phyloP scores from a whole-genome alignment of 2,329 filamentous ascomycete genomes.

The Aspergillus sp. region DNA sequence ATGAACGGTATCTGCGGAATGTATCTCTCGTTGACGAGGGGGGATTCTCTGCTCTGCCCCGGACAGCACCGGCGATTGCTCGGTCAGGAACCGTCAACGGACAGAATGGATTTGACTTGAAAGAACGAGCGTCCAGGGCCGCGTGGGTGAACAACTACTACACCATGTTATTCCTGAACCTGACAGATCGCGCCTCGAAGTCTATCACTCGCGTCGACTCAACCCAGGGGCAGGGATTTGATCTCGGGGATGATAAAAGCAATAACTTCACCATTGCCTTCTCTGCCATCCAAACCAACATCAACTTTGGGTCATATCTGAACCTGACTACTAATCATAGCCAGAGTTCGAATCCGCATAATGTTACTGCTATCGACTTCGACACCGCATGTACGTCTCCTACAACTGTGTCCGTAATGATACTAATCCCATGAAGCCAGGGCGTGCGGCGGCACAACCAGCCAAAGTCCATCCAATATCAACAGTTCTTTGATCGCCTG shows the following conservation, averaged over 20 bases:
- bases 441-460: background rate
- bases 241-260: background rate
- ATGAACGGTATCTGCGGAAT: background rate
- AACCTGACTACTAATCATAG: slow-evolving; percentile 4
- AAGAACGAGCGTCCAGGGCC: slow-evolving; percentile 43
- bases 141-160: slow-evolving; percentile 46
- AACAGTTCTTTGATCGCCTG: slow-evolving; percentile 29
- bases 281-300: slow-evolving; percentile 5
- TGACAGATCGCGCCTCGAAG: slow-evolving; percentile 36
- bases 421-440: no score
- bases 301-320: slow-evolving; percentile 9
- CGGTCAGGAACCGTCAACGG: background rate
- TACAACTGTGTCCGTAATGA: no score
- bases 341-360: background rate
- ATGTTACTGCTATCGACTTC: background rate
- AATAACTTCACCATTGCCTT: slow-evolving; percentile 23
- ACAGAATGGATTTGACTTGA: slow-evolving; percentile 35
- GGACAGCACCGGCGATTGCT: background rate
- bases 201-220: background rate
- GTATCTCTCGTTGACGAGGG: slow-evolving; percentile 31
- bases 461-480: background rate
- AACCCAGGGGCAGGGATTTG: background rate
- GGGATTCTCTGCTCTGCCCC: background rate
- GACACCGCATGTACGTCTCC: background rate
- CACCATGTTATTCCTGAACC: slow-evolving; percentile 42